Evolutionary conservation across 139 green algal genomes (phyloP).

Genomic region (Edaphochlamys debaryana): DNA sequence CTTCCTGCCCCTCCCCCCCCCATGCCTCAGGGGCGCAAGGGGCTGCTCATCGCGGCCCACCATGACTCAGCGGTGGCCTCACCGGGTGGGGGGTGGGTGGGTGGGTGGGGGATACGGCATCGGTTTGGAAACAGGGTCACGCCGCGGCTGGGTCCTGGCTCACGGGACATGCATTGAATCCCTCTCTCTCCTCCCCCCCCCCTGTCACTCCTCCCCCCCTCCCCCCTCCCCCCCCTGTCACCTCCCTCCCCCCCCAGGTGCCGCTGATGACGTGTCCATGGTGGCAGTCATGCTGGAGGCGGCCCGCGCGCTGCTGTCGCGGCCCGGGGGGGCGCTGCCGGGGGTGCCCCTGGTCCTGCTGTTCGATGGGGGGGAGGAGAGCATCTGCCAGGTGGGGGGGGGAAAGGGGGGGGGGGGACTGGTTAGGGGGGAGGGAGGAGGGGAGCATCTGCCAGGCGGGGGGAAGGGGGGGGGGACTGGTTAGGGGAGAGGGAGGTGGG

Average conservation of each 20-base stretch:
- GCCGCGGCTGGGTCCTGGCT: no score
- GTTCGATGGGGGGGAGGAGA: conserved; percentile 55
- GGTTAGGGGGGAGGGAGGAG: no score
- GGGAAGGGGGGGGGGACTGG: no score
- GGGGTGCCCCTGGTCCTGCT: conserved; percentile 70
- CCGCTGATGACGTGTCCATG: conserved; percentile 64
- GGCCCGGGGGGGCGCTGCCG: conserved; percentile 35
- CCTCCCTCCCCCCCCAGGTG: conserved; percentile 48
- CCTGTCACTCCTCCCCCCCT: no score
- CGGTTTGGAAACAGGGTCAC: no score
- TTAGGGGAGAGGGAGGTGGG: no score
- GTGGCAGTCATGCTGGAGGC: conserved; percentile 72
- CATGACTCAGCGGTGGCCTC: conserved; percentile 47
- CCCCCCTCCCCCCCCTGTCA: not conserved
- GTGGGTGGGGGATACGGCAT: no score
- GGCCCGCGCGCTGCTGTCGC: conserved; percentile 58
- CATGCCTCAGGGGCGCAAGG: conserved; percentile 1
- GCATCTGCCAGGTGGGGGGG: conserved; percentile 36
- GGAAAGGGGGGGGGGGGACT: no score
- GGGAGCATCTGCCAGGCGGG: no score
- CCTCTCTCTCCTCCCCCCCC: no score
- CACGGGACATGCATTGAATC: no score
- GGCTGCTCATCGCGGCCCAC: conserved; percentile 44
- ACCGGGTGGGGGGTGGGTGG: conserved; percentile 23
- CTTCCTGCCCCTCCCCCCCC: no score